A percentile compares a stretch with the other conserved stretches of the same genome.
Conservation (phyloP, 225 moss, liverwort and hornwort species). For the Sphagnum contortum region DNA sequence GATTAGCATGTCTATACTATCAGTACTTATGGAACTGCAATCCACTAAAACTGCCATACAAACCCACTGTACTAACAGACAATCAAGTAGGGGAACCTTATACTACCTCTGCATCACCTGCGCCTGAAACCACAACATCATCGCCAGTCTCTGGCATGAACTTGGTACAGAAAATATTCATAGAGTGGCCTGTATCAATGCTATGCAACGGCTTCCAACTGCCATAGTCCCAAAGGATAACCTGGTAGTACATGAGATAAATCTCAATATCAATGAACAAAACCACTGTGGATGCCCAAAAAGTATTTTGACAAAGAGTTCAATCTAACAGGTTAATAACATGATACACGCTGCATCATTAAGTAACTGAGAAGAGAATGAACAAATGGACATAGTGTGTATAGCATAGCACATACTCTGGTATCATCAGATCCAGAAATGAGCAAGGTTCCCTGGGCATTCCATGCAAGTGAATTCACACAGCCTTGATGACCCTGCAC, state of each 20-base stretch:
- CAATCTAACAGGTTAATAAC: no score
- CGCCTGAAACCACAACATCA: slow-evolving; percentile 88
- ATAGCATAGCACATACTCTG: slow-evolving; percentile 30
- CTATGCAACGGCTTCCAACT: slow-evolving; percentile 75
- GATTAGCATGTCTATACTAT: no score
- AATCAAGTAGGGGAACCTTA: no score
- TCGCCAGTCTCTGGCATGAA: slow-evolving; percentile 99
- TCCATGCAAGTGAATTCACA: slow-evolving; percentile 93
- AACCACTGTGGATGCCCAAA: no score
- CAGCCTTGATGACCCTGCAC: slow-evolving; percentile 92
- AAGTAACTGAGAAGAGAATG: no score
- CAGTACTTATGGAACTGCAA: no score
- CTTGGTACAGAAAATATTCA: slow-evolving; percentile 96
- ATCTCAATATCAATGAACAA: no score
- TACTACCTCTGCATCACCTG: slow-evolving; percentile 95
- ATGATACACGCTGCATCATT: no score
- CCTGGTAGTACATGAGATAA: slow-evolving; percentile 31
- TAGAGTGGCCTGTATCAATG: slow-evolving; percentile 93
- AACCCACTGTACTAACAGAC: no score
- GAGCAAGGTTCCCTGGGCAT: slow-evolving; percentile 77
- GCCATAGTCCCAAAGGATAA: slow-evolving; percentile 91
- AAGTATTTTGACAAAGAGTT: no score
- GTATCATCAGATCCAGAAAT: slow-evolving; percentile 98
- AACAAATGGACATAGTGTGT: no score
- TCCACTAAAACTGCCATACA: no score